Conservation (phyloP, 306 rosid species). For the Malus fusca region DNA sequence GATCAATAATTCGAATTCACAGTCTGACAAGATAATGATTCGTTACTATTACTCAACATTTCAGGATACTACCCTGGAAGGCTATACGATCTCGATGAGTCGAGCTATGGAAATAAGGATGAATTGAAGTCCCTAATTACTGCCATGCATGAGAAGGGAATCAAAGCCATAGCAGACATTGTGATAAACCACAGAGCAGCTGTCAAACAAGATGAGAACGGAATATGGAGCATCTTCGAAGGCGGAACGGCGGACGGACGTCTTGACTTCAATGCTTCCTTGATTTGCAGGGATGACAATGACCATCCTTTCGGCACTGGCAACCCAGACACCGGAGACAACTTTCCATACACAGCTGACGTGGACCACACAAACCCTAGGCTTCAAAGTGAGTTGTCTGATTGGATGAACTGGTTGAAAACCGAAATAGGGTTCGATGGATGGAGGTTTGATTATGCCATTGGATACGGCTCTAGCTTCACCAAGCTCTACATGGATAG, state of each 20-base stretch:
- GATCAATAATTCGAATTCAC: too few species aligned
- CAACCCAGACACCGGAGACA: conserved; percentile 40
- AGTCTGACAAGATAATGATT: too few species aligned
- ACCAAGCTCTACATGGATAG: conserved; percentile 41
- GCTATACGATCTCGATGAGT: conserved; percentile 60
- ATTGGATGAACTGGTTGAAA: conserved; percentile 79
- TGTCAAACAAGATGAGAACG: conserved; percentile 40
- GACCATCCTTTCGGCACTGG: conserved; percentile 54
- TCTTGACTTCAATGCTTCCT: conserved; percentile 54
- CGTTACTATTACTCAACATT: not conserved
- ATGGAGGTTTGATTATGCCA: conserved; percentile 65
- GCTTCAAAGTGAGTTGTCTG: conserved; percentile 50
- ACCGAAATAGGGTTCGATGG: conserved; percentile 64
- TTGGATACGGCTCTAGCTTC: conserved; percentile 39
- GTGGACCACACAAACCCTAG: conserved; percentile 59
- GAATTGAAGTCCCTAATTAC: conserved; percentile 50
- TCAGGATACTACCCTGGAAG: conserved; percentile 59
- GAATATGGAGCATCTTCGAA: conserved; percentile 56
- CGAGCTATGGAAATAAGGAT: conserved; percentile 43
- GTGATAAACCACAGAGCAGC: conserved; percentile 78
- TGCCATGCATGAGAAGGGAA: conserved; percentile 35
- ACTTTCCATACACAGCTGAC: conserved; percentile 11
- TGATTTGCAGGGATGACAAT: conserved; percentile 56
- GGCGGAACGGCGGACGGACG: conserved; percentile 50
- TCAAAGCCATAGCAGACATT: conserved; percentile 51